These are phyloP conservation scores for Penicillium sp. DNA, from an alignment of 2,329 filamentous ascomycete species.

Conservation along the genomic window DNA sequence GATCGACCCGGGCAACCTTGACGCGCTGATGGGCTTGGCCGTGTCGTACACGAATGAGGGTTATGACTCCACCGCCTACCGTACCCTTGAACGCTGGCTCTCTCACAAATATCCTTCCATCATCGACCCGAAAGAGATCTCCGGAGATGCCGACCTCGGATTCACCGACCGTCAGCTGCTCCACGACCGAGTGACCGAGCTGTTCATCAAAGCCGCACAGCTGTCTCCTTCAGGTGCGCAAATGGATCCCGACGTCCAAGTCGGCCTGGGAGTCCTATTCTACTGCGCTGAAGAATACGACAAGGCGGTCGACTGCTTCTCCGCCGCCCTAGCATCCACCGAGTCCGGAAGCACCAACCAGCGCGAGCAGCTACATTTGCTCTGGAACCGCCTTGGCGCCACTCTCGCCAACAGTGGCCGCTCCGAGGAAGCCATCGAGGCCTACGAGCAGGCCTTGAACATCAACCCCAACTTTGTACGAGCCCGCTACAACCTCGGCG, in stretches of 20 bases:
- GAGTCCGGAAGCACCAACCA: slow-evolving; percentile 80
- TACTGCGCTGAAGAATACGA: slow-evolving; percentile 97
- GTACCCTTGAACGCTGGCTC: slow-evolving; percentile 93
- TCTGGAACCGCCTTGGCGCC: slow-evolving; percentile 95
- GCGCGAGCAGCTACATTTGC: slow-evolving; percentile 77
- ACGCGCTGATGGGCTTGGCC: slow-evolving; percentile 88
- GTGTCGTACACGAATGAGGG: slow-evolving; percentile 99
- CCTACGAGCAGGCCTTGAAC: slow-evolving; percentile 86
- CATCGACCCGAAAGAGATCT: slow-evolving; percentile 64
- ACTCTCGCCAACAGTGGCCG: slow-evolving; percentile 92
- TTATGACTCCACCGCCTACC: slow-evolving; percentile 94
- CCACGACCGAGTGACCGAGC: slow-evolving; percentile 81
- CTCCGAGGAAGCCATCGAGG: slow-evolving; percentile 91
- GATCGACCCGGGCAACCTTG: slow-evolving; percentile 77
- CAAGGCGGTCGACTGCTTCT: slow-evolving; percentile 98
- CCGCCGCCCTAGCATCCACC: slow-evolving; percentile 76
- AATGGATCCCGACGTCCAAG: slow-evolving; percentile 98
- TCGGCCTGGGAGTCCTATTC: slow-evolving; percentile 92
- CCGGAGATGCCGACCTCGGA: slow-evolving; percentile 73
- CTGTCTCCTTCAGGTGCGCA: slow-evolving; percentile 85
- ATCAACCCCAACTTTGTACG: slow-evolving; percentile 95
- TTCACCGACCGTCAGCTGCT: slow-evolving; percentile 89
- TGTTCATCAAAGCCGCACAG: slow-evolving; percentile 89
- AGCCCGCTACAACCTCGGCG: slow-evolving; percentile 92
- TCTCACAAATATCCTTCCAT: slow-evolving; percentile 89